Conservation (phyloP, 1,139 yeast species). For the Geotrichum candidum region DNA sequence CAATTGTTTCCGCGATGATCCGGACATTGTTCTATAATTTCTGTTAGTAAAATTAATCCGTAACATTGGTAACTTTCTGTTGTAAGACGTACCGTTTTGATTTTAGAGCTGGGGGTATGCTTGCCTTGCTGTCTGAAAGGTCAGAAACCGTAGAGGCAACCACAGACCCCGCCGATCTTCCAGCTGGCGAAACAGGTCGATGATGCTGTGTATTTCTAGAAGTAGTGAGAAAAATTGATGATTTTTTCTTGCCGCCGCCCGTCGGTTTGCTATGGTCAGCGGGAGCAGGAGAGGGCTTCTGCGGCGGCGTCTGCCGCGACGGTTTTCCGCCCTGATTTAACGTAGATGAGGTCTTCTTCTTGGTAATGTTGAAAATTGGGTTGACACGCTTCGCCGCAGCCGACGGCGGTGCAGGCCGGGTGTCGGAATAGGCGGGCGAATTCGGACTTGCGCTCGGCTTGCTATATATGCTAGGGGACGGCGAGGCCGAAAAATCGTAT, state of each 20-base stretch:
- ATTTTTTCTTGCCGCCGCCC: background rate
- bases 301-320: background rate
- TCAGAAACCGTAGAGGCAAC: background rate
- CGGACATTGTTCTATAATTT: background rate
- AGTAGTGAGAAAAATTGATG: background rate
- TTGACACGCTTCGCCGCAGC: background rate
- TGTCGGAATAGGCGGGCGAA: background rate
- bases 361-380: background rate
- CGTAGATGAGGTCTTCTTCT: background rate
- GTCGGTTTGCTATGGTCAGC: background rate
- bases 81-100: background rate
- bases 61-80: background rate
- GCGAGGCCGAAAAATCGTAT: constrained; percentile 10
- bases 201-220: background rate
- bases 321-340: background rate
- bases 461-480: background rate
- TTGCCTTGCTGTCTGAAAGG: background rate
- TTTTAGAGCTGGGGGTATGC: constrained; percentile 1
- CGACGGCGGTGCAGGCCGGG: background rate
- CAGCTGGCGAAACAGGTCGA: background rate
- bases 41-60: background rate
- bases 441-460: background rate
- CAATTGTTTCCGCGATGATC: constrained; percentile 1
- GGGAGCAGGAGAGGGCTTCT: background rate
- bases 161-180: background rate